These are phyloP conservation scores for Neurospora africana DNA, from an alignment of 495 filamentous ascomycete species.

Conservation along the genomic window DNA sequence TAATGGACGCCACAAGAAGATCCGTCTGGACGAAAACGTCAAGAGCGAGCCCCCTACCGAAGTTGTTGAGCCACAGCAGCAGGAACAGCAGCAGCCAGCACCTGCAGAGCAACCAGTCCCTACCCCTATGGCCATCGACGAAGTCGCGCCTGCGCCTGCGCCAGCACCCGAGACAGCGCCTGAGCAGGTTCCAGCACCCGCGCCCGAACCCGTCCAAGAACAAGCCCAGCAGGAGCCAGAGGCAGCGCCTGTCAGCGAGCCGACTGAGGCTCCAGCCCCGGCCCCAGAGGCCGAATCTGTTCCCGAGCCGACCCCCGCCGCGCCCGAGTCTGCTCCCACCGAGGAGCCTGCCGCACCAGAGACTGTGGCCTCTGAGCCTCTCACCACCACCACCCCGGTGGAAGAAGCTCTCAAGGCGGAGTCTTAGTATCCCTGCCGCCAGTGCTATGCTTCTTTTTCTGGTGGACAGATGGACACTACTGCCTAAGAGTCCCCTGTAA, in stretches of 20 bases:
- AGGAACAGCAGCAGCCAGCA: not conserved
- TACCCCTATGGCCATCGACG: not conserved
- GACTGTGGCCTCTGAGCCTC: not conserved
- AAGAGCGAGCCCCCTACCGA: conserved; percentile 13
- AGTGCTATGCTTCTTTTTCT: not conserved
- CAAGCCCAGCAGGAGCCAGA: not conserved
- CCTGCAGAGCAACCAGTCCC: not conserved
- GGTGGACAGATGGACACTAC: not conserved
- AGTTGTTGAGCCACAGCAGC: not conserved
- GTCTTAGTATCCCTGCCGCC: not conserved
- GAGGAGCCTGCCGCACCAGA: not conserved
- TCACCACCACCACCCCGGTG: not conserved
- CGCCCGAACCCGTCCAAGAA: not conserved
- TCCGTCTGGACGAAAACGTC: conserved; percentile 22
- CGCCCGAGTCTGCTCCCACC: not conserved
- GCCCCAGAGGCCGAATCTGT: not conserved
- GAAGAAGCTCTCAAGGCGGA: not conserved
- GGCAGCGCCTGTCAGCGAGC: not conserved
- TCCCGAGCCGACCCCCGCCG: not conserved
- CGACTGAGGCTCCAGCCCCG: not conserved
- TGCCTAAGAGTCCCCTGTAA: not conserved
- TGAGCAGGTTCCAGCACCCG: not conserved
- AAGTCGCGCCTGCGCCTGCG: not conserved
- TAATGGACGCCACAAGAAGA: conserved; percentile 26
- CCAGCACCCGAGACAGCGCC: not conserved